Evolutionary conservation across 345 rosid species (phyloP).

Genomic region (Citrus trifoliata): DNA sequence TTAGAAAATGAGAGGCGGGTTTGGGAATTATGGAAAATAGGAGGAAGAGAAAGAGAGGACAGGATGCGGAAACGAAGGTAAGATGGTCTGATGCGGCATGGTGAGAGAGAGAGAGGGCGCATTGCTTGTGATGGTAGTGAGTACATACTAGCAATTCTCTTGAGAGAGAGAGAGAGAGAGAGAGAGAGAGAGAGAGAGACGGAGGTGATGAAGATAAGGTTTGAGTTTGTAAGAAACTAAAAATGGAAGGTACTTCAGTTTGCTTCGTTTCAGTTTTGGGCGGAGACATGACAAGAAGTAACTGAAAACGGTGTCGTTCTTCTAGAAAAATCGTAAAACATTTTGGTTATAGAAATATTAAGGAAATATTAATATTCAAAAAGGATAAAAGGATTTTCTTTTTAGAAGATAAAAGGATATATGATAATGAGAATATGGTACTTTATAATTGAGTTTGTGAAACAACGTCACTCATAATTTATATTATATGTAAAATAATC

Average conservation of each 20-base stretch:
- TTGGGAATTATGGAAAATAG: slow-evolving; percentile 32
- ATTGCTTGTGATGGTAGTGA: slow-evolving; percentile 42
- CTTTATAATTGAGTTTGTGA: too few species aligned
- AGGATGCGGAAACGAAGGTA: slow-evolving; percentile 21
- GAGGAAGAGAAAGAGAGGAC: slow-evolving; percentile 40
- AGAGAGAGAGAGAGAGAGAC: not conserved
- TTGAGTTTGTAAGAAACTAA: not conserved
- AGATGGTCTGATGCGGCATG: slow-evolving; percentile 35
- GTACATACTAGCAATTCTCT: slow-evolving; percentile 20
- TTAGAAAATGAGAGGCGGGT: slow-evolving; percentile 16
- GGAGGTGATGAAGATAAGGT: slow-evolving; percentile 2
- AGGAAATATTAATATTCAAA: too few species aligned
- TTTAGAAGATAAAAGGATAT: too few species aligned
- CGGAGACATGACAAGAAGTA: not conserved
- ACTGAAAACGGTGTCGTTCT: not conserved
- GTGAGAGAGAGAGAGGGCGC: slow-evolving; percentile 44
- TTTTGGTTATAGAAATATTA: too few species aligned
- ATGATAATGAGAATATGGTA: too few species aligned
- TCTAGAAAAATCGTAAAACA: not conserved
- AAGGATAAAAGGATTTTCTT: too few species aligned
- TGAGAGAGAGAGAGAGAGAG: too few species aligned
- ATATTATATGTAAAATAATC: too few species aligned
- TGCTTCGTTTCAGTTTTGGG: not conserved
- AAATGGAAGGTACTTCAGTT: not conserved
- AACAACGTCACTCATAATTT: too few species aligned